phyloP scores from a whole-genome alignment of 176 grass and related monocot genomes.

The Puccinellia tenuiflora region DNA sequence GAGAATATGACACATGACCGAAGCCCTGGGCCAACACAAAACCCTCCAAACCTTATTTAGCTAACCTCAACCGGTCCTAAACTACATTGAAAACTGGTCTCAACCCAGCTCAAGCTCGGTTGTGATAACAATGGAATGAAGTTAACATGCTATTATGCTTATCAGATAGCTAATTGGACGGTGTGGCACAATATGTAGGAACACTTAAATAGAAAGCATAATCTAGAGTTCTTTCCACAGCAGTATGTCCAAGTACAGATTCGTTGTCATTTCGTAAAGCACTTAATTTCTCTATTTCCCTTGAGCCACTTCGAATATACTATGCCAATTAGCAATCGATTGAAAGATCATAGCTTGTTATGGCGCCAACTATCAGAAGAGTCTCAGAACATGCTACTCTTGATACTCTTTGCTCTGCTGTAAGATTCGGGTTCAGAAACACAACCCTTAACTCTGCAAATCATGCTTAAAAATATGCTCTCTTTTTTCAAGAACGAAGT shows the following conservation, averaged over 20 bases:
- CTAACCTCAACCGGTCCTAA: background rate
- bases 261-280: background rate
- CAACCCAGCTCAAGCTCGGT: background rate
- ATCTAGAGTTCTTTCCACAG: background rate
- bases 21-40: background rate
- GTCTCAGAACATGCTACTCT: background rate
- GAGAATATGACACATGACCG: background rate
- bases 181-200: background rate
- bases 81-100: background rate
- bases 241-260: background rate
- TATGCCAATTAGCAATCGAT: background rate
- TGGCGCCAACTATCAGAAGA: too few species aligned
- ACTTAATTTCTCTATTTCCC: background rate
- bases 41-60: background rate
- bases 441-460: background rate
- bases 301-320: background rate
- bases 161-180: background rate
- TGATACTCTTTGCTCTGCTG: background rate
- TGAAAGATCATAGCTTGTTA: background rate
- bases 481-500: background rate
- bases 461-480: background rate
- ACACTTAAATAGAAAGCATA: background rate
- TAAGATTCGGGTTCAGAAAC: background rate
- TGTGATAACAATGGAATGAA: background rate
- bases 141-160: background rate